Base-by-base conservation (phyloP, 495 filamentous ascomycete genomes). In the Penicillium coprophilum region DNA sequence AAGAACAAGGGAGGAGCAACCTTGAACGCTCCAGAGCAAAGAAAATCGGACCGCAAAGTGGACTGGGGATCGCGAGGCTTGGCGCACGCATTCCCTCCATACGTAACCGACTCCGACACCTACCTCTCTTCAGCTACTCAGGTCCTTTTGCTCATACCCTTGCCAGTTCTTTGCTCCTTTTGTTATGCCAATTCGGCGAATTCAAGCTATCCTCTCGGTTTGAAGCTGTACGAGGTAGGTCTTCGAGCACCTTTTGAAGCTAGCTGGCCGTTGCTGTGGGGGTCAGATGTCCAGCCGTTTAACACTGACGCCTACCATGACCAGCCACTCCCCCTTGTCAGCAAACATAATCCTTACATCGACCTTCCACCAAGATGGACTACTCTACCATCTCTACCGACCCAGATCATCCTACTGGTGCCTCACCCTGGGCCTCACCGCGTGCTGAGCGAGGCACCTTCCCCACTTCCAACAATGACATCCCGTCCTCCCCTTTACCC, bases 381-480 rank as follows among this genome's bases (percentile, higher is more conserved):
- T 96, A 94, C 73, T 90, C 90, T 48, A 71, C 87, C 50, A 81
- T 90, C 24, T 84, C 88, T 64, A 72, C 83, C 61, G 91, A 94
- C 70, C 83, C 85, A 13, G 88, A 92, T 8, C 77, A 90, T 61
- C 81, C 85, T 11, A 78, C 75, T 20, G 91, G 82, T 27, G 67
- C 82, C 36, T 92, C 89, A 8, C 90, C 91, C 19, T 96, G 91
- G 91, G 87, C 83, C 21, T 90, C 89, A 38, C 90, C 90, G 38
- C 83, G 85, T 64, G 79, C 81, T 61, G 79, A 80, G 58, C 76
- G 83, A 49, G 75, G 80, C 36, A 71, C 75, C 48, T 87, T 87
- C 69, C 72, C 73, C 59, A 59, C 71, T 59, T 72, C 68, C 72
- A 69, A 69, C 45, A 75, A 68, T 64, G 81, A 84, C 41, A 77